Conservation (phyloP, 106 monocot species). For the Platanthera guangdongensis region DNA sequence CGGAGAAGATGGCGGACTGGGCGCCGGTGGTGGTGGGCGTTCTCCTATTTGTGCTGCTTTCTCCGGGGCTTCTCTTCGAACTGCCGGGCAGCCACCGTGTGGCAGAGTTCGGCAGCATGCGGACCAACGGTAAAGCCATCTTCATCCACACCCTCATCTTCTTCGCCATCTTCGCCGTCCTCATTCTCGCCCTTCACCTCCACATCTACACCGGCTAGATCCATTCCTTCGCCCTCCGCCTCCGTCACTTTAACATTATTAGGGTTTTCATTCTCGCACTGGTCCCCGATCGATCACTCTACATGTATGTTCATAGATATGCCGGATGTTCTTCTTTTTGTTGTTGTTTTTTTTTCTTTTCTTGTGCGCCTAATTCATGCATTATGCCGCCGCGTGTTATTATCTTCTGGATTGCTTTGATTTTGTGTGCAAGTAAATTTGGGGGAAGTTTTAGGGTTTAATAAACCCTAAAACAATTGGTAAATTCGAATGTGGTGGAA, state of each 20-base stretch:
- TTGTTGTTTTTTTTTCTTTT: neutral
- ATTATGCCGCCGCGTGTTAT: neutral
- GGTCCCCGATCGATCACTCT: neutral
- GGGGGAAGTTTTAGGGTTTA: conserved; percentile 1
- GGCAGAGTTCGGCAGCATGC: conserved; percentile 40
- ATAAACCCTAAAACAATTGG: neutral
- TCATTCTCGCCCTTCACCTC: conserved; percentile 53
- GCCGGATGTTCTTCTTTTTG: neutral
- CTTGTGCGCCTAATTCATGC: neutral
- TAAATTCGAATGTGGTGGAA: neutral
- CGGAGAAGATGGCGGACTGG: conserved; percentile 43
- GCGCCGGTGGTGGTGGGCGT: conserved; percentile 60
- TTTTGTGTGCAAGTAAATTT: neutral
- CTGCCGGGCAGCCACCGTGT: conserved; percentile 34
- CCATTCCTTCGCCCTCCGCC: neutral
- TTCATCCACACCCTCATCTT: conserved; percentile 51
- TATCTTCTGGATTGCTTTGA: neutral
- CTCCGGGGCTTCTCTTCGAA: conserved; percentile 49
- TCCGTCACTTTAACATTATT: neutral
- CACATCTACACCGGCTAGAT: conserved; percentile 54
- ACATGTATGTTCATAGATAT: neutral
- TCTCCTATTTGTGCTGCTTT: conserved; percentile 53
- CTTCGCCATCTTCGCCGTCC: conserved; percentile 47
- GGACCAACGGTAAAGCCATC: conserved; percentile 53
- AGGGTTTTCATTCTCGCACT: neutral